Evolutionary conservation across 1,139 yeast species (phyloP).

Genomic region (Zygoascus hellenicus): DNA sequence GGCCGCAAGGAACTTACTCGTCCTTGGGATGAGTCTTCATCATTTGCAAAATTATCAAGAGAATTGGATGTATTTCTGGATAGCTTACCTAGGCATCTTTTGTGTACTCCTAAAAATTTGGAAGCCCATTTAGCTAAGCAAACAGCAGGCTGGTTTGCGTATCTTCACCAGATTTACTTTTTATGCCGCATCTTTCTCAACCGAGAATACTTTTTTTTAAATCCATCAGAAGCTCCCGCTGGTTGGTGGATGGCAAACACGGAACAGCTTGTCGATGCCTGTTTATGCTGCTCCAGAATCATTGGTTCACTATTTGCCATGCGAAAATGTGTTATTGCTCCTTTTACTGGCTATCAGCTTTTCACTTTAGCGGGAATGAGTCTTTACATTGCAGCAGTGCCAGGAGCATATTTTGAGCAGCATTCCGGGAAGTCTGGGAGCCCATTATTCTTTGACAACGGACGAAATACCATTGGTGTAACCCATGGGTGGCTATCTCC

Average conservation of each 20-base stretch:
- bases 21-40: conserved; percentile 13
- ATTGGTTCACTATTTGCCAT: conserved; percentile 3
- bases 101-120: conserved; percentile 10
- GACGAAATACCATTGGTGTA: neutral
- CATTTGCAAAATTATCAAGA: conserved; percentile 9
- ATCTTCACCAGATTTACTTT: conserved; percentile 11
- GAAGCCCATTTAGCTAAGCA: conserved; percentile 14
- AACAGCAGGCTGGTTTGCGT: conserved; percentile 14
- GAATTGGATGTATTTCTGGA: conserved; percentile 9
- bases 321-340: conserved; percentile 12
- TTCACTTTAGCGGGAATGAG: conserved; percentile 14
- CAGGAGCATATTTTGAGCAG: neutral
- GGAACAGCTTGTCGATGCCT: conserved; percentile 10
- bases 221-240: conserved; percentile 12
- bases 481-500: neutral
- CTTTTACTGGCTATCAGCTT: conserved; percentile 15
- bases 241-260: conserved; percentile 12
- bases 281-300: conserved; percentile 6
- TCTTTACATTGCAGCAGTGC: conserved; percentile 10
- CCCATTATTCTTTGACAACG: neutral
- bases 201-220: conserved; percentile 14
- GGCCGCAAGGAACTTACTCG: conserved; percentile 13
- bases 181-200: conserved; percentile 13
- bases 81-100: conserved; percentile 10
- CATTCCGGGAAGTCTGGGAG: neutral